Percentiles rank a stretch among this genome's conserved stretches.
Evolutionary conservation across 208 protist species (phyloP).

Genomic region (Trichomonas gallinae): DNA sequence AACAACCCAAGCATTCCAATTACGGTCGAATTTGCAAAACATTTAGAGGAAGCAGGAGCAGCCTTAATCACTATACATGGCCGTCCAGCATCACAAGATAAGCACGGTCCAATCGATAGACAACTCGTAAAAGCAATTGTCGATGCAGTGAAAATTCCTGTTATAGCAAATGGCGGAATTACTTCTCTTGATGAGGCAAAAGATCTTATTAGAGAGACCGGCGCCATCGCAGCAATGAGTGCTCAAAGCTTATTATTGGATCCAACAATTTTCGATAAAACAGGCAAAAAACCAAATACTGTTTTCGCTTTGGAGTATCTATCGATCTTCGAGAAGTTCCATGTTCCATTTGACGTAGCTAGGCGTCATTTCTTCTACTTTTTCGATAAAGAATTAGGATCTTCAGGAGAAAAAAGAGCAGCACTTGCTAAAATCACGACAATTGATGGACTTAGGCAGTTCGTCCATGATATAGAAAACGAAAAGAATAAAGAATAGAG

Average conservation of each 20-base stretch:
- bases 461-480: not conserved
- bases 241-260: not conserved
- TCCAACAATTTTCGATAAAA: not conserved
- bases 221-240: not conserved
- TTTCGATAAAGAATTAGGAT: not conserved
- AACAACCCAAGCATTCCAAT: not conserved
- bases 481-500: not conserved
- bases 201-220: not conserved
- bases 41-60: not conserved
- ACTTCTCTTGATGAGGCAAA: not conserved
- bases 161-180: conserved; percentile 2
- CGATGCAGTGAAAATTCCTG: not conserved
- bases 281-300: no score
- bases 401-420: not conserved
- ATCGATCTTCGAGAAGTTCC: not conserved
- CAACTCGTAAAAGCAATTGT: not conserved
- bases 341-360: not conserved
- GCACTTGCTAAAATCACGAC: not conserved
- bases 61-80: not conserved
- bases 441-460: not conserved
- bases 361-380: not conserved
- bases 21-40: conserved; percentile 17
- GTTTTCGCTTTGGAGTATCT: not conserved
- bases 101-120: not conserved
- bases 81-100: not conserved